Evolutionary conservation across 345 rosid genomes (phyloP), one percentile per base, ranked within the genome.

Genomic region (Rhodamnia argentea): DNA sequence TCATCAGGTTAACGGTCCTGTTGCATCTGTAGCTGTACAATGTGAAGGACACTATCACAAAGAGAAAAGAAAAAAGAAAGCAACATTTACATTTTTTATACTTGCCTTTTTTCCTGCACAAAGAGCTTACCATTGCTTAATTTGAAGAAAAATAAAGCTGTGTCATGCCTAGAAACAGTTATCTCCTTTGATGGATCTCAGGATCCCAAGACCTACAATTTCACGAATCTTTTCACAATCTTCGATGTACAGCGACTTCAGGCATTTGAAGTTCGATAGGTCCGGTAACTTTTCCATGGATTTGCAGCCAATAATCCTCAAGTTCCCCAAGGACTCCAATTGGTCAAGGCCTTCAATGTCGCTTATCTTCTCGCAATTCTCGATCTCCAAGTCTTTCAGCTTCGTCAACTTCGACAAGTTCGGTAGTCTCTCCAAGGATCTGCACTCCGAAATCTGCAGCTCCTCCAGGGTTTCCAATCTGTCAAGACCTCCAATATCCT

Each of bases 151-250:
- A 53, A 29, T n/a, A n/a, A 51, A 50, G 55, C 32, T 14, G 55
- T 8, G 10, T 24, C 22, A 26, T 22, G 11, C 27, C 50, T 84
- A 83, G 83, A 74, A 87, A 53, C 86, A 84, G 14, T 83, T 83
- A 56, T 87, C 83, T 42, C 86, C 88, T 78, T 84, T 87, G 37
- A 87, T 87, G 44, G 88, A 87, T 84, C 86, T 84, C 83, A 87
- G 75, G 37, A 84, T 74, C 24, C 86, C 86, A 20, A 83, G 86
- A 29, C 88, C 88, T 9, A 50, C 84, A 75, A 70, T 84, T 47
- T 87, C 88, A 10, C 76, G 84, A 6, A 87, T 87, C 88, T 78
- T 87, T 84, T 86, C 58, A 50, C 86, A 75, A 53, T 86, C 86
- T 74, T 87, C 88, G 4, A 83, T 87, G 81, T 87, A 55, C 32